Conservation (phyloP, 371 early-diverging fungal species). For the Saksenaea vasiformis region DNA sequence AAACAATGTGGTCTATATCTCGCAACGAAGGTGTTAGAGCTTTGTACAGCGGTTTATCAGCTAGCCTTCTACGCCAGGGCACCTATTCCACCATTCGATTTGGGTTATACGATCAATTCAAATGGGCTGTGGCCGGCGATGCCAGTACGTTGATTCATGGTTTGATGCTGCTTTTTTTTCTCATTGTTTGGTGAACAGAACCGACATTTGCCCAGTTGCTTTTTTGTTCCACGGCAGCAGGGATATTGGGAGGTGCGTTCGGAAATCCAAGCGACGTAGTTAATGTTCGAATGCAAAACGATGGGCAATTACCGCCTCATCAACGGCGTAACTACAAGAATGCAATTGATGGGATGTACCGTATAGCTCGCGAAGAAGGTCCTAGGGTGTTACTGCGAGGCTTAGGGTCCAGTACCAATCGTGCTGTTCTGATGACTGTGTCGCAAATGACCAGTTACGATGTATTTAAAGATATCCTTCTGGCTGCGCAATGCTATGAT, state of each 20-base stretch:
- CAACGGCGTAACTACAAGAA: constrained; percentile 66
- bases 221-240: constrained; percentile 62
- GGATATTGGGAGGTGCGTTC: constrained; percentile 67
- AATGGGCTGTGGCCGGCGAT: constrained; percentile 48
- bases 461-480: constrained; percentile 55
- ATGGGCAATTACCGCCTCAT: constrained; percentile 63
- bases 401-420: constrained; percentile 61
- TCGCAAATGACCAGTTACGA: constrained; percentile 71
- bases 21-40: constrained; percentile 49
- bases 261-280: constrained; percentile 79
- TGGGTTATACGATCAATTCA: constrained; percentile 65
- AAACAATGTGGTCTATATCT: constrained; percentile 44
- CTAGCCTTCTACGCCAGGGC: constrained; percentile 66
- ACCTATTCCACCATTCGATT: constrained; percentile 78
- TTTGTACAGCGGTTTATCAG: constrained; percentile 65
- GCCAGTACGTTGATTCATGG: constrained; percentile 27
- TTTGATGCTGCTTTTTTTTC: constrained; percentile 9
- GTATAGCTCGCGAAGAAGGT: constrained; percentile 67
- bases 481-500: constrained; percentile 53
- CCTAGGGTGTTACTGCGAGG: constrained; percentile 58
- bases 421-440: constrained; percentile 70
- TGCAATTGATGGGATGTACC: constrained; percentile 65
- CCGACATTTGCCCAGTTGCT: constrained; percentile 55
- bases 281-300: constrained; percentile 77
- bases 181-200: constrained; percentile 20